phyloP scores from a whole-genome alignment of 2,329 filamentous ascomycete genomes.

The Exophiala bonariae region DNA sequence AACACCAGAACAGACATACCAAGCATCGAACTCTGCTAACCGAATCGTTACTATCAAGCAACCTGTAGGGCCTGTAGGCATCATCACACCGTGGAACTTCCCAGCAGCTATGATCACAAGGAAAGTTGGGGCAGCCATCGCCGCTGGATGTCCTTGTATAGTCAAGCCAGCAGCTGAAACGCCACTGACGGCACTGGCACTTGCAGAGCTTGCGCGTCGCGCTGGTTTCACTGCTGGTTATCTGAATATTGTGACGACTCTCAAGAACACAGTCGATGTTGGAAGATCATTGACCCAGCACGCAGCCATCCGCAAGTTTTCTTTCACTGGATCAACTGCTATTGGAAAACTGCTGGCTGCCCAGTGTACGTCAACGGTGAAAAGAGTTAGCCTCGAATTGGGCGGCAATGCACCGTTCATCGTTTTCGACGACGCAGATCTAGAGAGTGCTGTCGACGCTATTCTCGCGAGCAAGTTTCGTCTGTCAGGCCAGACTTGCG shows the following conservation, averaged over 20 bases:
- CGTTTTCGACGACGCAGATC: slow-evolving; percentile 41
- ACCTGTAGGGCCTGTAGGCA: no score
- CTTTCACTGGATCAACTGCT: slow-evolving; percentile 33
- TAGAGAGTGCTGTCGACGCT: slow-evolving; percentile 68
- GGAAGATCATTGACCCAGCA: slow-evolving; percentile 46
- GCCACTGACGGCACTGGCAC: no score
- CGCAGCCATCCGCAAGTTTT: slow-evolving; percentile 27
- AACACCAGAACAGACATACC: no score
- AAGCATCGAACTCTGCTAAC: no score
- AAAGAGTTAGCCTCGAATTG: slow-evolving; percentile 45
- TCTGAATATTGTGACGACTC: slow-evolving; percentile 71
- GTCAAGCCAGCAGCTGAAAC: no score
- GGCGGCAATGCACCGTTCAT: slow-evolving; percentile 43
- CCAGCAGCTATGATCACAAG: no score
- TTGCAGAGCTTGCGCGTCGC: no score
- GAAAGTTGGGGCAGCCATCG: no score
- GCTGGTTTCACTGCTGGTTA: slow-evolving; percentile 59
- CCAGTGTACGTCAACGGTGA: slow-evolving; percentile 35
- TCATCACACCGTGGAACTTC: no score
- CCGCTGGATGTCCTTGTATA: no score
- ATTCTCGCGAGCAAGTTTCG: slow-evolving; percentile 20
- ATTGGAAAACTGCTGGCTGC: slow-evolving; percentile 43
- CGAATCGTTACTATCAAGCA: no score
- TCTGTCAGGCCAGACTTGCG: slow-evolving; percentile 84
- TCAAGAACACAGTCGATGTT: slow-evolving; percentile 60